Evolutionary conservation across 768 basidiomycete genomes (phyloP).

Genomic region (Mycena sanguinolenta): DNA sequence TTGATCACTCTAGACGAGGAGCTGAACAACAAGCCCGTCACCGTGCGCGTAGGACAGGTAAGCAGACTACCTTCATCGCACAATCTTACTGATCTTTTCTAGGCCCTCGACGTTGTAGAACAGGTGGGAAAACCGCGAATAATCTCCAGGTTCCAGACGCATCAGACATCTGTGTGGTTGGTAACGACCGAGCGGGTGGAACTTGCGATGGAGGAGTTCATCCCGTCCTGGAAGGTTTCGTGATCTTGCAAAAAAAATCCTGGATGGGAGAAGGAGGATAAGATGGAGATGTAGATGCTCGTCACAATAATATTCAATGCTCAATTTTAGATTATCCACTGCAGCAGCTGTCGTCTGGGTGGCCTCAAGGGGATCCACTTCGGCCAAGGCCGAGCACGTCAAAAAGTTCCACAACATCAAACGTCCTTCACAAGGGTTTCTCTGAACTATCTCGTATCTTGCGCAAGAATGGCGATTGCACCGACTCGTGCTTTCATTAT

Average conservation of each 20-base stretch:
- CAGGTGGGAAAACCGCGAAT: constrained; percentile 97
- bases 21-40: constrained; percentile 86
- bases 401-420: too few relatives aligned
- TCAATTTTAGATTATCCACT: not conserved
- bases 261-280: not conserved
- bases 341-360: too few relatives aligned
- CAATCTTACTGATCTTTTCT: constrained; percentile 17
- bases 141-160: constrained; percentile 98
- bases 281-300: not conserved
- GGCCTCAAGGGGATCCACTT: too few relatives aligned
- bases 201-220: constrained; percentile 95
- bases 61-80: constrained; percentile 36
- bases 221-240: constrained; percentile 92
- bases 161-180: constrained; percentile 94
- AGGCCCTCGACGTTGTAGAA: constrained; percentile 97
- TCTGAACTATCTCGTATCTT: too few relatives aligned
- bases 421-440: too few relatives aligned
- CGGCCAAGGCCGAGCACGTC: too few relatives aligned
- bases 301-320: not conserved
- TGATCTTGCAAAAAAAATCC: constrained; percentile 89
- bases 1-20: constrained; percentile 96
- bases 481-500: too few relatives aligned
- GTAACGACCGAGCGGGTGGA: constrained; percentile 96
- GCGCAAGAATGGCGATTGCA: too few relatives aligned
- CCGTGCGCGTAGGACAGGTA: constrained; percentile 96